Percentiles rank a stretch among this genome's conserved stretches.
These are phyloP conservation scores for Colletotrichum godetiae DNA, from an alignment of 2,329 filamentous ascomycete species.

Conservation along the genomic window DNA sequence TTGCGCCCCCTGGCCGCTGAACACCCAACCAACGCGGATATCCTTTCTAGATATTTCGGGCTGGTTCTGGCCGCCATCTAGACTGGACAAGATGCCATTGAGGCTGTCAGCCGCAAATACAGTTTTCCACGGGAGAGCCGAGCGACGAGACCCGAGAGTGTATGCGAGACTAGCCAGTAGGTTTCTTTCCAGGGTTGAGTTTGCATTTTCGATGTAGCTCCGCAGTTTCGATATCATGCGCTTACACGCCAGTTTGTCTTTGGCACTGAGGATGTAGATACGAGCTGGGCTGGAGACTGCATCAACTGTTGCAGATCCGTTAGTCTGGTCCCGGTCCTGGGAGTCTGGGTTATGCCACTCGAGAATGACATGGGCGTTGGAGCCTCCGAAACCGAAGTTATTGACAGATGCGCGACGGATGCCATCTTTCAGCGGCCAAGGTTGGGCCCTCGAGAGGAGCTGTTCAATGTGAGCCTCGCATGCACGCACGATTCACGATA, in stretches of 20 bases:
- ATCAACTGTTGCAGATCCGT: not conserved
- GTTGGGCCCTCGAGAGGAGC: not conserved
- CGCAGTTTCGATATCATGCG: not conserved
- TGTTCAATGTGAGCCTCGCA: not conserved
- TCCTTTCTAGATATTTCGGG: not conserved
- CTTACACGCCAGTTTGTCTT: constrained; percentile 44
- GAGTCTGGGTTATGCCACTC: constrained; percentile 41
- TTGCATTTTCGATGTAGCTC: not conserved
- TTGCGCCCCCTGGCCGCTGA: too few relatives aligned
- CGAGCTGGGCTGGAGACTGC: not conserved
- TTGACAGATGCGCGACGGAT: constrained; percentile 9
- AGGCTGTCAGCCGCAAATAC: constrained; percentile 38
- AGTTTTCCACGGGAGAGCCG: constrained; percentile 16
- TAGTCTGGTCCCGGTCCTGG: not conserved
- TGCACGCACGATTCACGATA: not conserved
- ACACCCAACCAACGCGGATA: constrained; percentile 20
- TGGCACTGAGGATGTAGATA: not conserved
- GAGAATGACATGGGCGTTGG: constrained; percentile 16
- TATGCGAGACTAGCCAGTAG: constrained; percentile 32
- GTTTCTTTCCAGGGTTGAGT: not conserved
- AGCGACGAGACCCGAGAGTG: constrained; percentile 36
- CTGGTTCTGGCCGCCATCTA: constrained; percentile 23
- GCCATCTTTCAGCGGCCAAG: not conserved
- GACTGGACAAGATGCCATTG: not conserved
- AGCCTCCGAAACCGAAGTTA: constrained; percentile 12